Percentiles rank a stretch among this genome's conserved stretches.
These are phyloP conservation scores for Stygiomarasmius scandens DNA, from an alignment of 1,284 basidiomycete genomes.

Conservation along the genomic window DNA sequence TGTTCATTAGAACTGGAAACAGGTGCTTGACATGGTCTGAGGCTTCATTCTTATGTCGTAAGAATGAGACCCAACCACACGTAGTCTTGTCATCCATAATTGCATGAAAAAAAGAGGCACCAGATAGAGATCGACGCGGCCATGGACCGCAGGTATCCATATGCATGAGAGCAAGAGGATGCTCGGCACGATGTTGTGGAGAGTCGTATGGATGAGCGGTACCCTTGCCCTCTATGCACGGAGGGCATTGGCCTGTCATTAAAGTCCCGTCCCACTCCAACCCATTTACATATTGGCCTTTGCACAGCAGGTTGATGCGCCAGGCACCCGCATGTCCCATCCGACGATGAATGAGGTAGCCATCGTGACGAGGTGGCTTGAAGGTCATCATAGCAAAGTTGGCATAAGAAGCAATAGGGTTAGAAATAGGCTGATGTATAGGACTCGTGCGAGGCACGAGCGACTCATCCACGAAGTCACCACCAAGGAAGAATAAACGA, in stretches of 20 bases:
- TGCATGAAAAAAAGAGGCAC: slow-evolving; percentile 16
- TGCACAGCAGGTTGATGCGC: no score
- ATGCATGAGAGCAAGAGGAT: slow-evolving; percentile 25
- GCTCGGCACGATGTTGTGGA: slow-evolving; percentile 15
- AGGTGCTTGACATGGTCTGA: neutral
- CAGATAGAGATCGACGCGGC: slow-evolving; percentile 25
- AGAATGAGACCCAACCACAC: slow-evolving; percentile 8
- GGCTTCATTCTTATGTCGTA: neutral
- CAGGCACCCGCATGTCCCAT: slow-evolving; percentile 4
- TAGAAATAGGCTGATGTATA: neutral
- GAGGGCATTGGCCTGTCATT: neutral
- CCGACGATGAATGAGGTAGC: slow-evolving; percentile 1
- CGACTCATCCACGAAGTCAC: neutral
- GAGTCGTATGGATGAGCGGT: neutral
- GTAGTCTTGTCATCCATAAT: slow-evolving; percentile 27
- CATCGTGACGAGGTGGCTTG: neutral
- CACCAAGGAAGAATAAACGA: neutral
- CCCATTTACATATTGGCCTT: no score
- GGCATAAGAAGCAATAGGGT: neutral
- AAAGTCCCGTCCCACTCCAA: neutral
- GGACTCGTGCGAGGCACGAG: no score
- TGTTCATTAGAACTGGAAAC: neutral
- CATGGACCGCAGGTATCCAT: slow-evolving; percentile 25
- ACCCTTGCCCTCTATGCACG: slow-evolving; percentile 1
- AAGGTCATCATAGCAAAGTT: neutral